Conservation (phyloP, 495 filamentous ascomycete species). For the Penicillium verhagenii region DNA sequence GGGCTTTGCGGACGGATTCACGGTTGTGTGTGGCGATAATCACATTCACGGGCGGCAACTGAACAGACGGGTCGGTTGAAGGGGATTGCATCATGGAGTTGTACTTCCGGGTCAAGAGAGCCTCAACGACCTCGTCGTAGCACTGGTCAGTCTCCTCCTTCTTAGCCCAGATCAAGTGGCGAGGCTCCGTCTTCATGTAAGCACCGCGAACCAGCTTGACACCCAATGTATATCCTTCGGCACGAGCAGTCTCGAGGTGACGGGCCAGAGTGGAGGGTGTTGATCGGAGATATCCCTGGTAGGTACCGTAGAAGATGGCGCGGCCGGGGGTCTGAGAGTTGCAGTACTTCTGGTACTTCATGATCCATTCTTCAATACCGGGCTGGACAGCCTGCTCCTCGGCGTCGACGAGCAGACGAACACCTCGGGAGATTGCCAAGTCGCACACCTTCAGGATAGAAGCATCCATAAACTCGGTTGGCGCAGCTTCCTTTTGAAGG, state of each 20-base stretch:
- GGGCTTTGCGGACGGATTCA: constrained; percentile 72
- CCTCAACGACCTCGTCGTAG: constrained; percentile 62
- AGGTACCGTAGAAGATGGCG: constrained; percentile 71
- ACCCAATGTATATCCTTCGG: constrained; percentile 75
- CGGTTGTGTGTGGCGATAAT: constrained; percentile 92
- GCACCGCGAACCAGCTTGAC: constrained; percentile 92
- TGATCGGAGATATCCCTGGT: constrained; percentile 81
- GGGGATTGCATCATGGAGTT: constrained; percentile 48
- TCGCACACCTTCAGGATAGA: constrained; percentile 77
- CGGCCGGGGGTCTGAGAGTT: constrained; percentile 53
- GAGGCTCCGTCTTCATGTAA: constrained; percentile 78
- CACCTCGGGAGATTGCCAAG: constrained; percentile 65
- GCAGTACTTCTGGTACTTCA: constrained; percentile 81
- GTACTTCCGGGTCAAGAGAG: constrained; percentile 56
- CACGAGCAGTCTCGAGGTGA: constrained; percentile 64
- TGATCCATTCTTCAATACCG: constrained; percentile 84
- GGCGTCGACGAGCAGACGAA: constrained; percentile 83
- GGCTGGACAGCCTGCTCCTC: constrained; percentile 79
- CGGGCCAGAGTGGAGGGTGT: constrained; percentile 61
- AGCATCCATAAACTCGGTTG: constrained; percentile 59
- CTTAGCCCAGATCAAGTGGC: constrained; percentile 72
- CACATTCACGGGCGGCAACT: constrained; percentile 64
- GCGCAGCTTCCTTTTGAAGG: constrained; percentile 56
- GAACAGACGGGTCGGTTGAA: constrained; percentile 22
- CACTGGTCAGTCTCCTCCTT: constrained; percentile 77